Base-by-base conservation (phyloP, 305 asterid genomes). In the Fraxinus xanthoxyloides region DNA sequence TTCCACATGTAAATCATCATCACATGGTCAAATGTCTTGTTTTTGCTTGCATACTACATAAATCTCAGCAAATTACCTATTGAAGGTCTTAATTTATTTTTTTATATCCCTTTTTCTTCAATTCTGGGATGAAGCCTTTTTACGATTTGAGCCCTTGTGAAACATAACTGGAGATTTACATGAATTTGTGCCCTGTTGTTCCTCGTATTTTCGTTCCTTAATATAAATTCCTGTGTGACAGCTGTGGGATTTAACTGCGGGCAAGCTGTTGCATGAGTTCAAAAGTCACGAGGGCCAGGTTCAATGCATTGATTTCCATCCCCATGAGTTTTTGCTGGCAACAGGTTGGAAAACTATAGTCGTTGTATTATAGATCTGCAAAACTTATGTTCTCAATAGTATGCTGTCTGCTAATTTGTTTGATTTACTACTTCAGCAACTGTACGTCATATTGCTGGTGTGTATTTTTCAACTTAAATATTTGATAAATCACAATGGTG, bases 211-310 rank as follows among this genome's bases (percentile, higher is more conserved):
- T 63, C 35, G 24, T 75, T 82, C 54, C 86, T 84, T 74, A 82
- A 78, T 38, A 77, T 82, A 75, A 65, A 75, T 75, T 81, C 36
- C 54, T 84, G 32, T 84, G 7, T 86, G 80, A 72, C 98, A 96
- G 99, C 91, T 96, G 46, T 96, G 99, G 99, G 99, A 96, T 89
- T 90, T 96, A 89, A 96, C 99, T 77, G 99, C 99, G 15, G 99
- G 99, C 85, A 96, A 94, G 93, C 91, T 94, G 85, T 80, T 94
- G 90, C 98, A 96, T 78, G 98, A 94, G 7, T 94, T 96, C 84
- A 96, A 96, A 89, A 84, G 86, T 86, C 99, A 96, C 23, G 98
- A 96, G 78, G 98, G 99, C 83, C 98, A 96, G 88, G 81, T 96
- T 80, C 95, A 96, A 78, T 92, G 98, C 92, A 94, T 96, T 56